Evolutionary conservation across 2,329 filamentous ascomycete species (phyloP).

Genomic region (Cercospora sesami): DNA sequence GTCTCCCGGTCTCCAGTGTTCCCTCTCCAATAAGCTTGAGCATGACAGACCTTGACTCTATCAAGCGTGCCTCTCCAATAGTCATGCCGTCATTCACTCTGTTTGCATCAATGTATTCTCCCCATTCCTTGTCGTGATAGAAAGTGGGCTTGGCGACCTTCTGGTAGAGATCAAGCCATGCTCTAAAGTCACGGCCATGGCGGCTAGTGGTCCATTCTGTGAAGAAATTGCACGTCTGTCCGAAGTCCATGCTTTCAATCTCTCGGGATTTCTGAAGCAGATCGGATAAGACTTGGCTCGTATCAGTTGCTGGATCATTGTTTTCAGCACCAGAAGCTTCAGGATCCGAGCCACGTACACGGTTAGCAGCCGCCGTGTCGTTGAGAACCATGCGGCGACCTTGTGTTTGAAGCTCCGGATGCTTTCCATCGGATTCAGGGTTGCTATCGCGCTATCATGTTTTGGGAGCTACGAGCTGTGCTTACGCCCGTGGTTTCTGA

Average conservation of each 20-base stretch:
- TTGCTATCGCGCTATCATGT: background rate
- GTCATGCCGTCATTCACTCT: background rate
- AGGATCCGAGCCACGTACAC: too few relatives aligned
- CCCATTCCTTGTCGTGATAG: background rate
- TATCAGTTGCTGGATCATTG: background rate
- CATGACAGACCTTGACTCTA: background rate
- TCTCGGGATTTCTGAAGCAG: background rate
- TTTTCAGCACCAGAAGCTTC: background rate
- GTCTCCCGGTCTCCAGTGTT: background rate
- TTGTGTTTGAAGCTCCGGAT: background rate
- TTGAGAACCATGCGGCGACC: background rate
- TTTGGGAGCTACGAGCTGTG: background rate
- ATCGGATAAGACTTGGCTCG: background rate
- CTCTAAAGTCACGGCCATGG: background rate
- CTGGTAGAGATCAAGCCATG: background rate
- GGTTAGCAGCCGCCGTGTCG: background rate
- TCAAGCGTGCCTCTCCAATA: background rate
- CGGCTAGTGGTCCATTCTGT: background rate
- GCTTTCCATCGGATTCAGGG: background rate
- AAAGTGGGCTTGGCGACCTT: background rate
- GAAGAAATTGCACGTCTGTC: background rate
- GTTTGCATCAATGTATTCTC: background rate
- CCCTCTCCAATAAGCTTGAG: background rate
- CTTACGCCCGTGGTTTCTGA: background rate
- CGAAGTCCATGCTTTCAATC: background rate